Conservation (phyloP, 768 basidiomycete genomes). For the Kwoniella shandongensis region DNA sequence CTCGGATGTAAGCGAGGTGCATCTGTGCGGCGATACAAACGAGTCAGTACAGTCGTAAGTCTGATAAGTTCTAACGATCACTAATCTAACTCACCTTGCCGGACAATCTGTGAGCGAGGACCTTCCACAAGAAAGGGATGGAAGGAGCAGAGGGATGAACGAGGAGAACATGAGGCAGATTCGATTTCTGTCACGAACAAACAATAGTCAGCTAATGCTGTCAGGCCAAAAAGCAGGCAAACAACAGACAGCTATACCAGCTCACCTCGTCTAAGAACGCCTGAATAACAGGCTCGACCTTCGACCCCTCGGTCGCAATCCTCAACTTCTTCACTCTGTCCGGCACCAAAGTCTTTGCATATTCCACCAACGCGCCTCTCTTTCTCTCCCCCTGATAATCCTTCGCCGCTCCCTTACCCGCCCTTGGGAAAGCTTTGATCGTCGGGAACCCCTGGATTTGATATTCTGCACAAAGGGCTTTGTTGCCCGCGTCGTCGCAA, state of each 20-base stretch:
- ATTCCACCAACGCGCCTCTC: constrained; percentile 71
- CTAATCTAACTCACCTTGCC: constrained; percentile 24
- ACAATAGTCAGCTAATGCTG: neutral
- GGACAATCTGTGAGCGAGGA: constrained; percentile 47
- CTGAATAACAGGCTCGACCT: constrained; percentile 59
- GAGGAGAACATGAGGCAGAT: constrained; percentile 50
- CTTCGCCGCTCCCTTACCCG: constrained; percentile 63
- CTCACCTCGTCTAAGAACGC: constrained; percentile 71
- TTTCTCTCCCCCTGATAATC: constrained; percentile 72
- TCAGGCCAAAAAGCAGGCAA: neutral
- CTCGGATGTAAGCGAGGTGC: constrained; percentile 68
- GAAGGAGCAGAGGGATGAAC: constrained; percentile 52
- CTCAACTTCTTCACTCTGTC: constrained; percentile 64
- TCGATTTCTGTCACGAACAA: constrained; percentile 45
- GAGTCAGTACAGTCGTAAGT: constrained; percentile 65
- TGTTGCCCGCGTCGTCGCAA: constrained; percentile 80
- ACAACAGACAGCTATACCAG: neutral
- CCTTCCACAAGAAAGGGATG: constrained; percentile 54
- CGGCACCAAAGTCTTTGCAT: constrained; percentile 71
- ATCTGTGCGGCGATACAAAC: constrained; percentile 60
- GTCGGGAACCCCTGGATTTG: constrained; percentile 89
- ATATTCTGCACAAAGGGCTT: constrained; percentile 75
- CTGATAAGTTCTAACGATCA: constrained; percentile 27
- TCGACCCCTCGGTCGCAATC: constrained; percentile 43
- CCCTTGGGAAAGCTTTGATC: constrained; percentile 85